phyloP scores from a whole-genome alignment of 345 rosid species.

The thale cress (Arabidopsis thaliana) region DNA sequence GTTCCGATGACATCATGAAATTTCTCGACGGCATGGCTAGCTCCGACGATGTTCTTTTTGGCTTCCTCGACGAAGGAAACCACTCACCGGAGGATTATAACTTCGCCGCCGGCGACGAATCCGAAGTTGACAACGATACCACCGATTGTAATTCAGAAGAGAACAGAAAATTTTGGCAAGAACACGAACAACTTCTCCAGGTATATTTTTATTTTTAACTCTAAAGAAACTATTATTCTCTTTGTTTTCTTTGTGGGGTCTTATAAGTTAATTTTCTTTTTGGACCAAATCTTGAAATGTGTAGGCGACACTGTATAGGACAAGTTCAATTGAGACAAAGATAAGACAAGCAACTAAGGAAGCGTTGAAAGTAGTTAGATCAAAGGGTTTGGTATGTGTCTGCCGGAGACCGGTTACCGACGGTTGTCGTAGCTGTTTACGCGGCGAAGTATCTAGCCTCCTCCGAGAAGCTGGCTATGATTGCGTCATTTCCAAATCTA shows the following conservation, averaged over 20 bases:
- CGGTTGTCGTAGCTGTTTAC: constrained; percentile 68
- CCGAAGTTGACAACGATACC: constrained; percentile 43
- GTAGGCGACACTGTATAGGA: constrained; percentile 73
- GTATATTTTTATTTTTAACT: constrained; percentile 44
- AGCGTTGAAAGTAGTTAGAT: constrained; percentile 52
- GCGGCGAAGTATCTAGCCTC: constrained; percentile 53
- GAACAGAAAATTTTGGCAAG: constrained; percentile 66
- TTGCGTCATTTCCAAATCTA: constrained; percentile 70
- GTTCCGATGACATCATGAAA: constrained; percentile 55
- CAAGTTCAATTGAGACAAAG: constrained; percentile 67
- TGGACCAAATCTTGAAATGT: constrained; percentile 16
- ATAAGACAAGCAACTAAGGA: constrained; percentile 70
- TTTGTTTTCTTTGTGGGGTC: constrained; percentile 7
- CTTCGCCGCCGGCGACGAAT: constrained; percentile 28
- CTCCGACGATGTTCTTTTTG: constrained; percentile 66
- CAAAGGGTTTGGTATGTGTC: constrained; percentile 48
- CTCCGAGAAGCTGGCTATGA: constrained; percentile 66
- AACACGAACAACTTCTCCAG: constrained; percentile 76
- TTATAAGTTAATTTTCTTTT: constrained; percentile 22
- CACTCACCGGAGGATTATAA: constrained; percentile 44
- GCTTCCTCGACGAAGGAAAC: constrained; percentile 54
- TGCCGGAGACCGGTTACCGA: constrained; percentile 56
- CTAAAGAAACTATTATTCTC: background rate
- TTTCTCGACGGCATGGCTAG: constrained; percentile 63
- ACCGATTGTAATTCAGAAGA: constrained; percentile 48